These are phyloP conservation scores for Penicillium parvum DNA, from an alignment of 495 filamentous ascomycete genomes.

Conservation along the genomic window DNA sequence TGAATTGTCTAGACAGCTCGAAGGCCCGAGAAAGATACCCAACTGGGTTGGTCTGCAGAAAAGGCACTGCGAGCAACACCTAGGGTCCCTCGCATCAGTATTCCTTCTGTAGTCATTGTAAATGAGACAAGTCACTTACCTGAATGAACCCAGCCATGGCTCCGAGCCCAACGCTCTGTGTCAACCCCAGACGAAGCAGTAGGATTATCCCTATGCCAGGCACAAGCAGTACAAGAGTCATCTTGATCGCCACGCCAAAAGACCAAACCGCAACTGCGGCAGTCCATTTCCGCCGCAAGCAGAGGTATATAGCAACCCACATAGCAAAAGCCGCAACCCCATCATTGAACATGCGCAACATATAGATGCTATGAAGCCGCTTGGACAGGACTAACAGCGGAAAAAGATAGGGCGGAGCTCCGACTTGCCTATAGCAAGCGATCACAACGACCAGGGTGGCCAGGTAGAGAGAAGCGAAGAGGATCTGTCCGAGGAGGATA, in stretches of 20 bases:
- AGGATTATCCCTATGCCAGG: slow-evolving; percentile 73
- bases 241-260: slow-evolving; percentile 81
- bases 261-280: slow-evolving; percentile 69
- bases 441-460: slow-evolving; percentile 69
- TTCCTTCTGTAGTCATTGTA: not conserved
- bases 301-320: slow-evolving; percentile 72
- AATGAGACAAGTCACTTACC: slow-evolving; percentile 38
- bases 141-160: slow-evolving; percentile 70
- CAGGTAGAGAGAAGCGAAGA: slow-evolving; percentile 79
- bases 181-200: slow-evolving; percentile 63
- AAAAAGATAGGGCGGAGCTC: slow-evolving; percentile 82
- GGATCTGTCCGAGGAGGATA: slow-evolving; percentile 71
- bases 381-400: slow-evolving; percentile 87
- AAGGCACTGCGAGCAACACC: slow-evolving; percentile 68
- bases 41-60: slow-evolving; percentile 59
- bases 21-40: slow-evolving; percentile 81
- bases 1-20: slow-evolving; percentile 80
- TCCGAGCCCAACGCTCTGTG: slow-evolving; percentile 59
- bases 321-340: slow-evolving; percentile 77
- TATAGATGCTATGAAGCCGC: slow-evolving; percentile 85
- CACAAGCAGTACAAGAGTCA: slow-evolving; percentile 78
- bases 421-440: slow-evolving; percentile 72
- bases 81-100: slow-evolving; percentile 18
- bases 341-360: slow-evolving; percentile 95
- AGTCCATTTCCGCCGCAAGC: slow-evolving; percentile 68